Base-by-base conservation (phyloP, 352 stramenopile species). In the Phytophthora nicotianae region DNA sequence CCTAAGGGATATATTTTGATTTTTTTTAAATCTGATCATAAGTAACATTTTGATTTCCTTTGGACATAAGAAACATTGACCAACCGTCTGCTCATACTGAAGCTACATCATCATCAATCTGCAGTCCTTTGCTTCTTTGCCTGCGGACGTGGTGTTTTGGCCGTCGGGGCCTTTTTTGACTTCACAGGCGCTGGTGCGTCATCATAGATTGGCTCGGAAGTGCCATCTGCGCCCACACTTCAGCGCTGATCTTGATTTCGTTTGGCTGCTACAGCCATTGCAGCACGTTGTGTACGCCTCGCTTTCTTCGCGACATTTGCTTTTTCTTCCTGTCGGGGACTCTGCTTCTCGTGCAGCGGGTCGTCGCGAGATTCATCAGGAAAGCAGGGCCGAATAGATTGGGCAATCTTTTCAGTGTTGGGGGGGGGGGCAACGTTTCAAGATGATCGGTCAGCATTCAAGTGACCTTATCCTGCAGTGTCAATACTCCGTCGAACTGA, bases 311-410 rank as follows among this genome's bases (percentile, higher is more conserved):
- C 6, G 4, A 29, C 13, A 27, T 58, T 58, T 2, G 51, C 60
- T 1, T 48, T n/a, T 14, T 33, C 1, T 19, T 17, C 17, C 29
- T 62, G 17, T 9, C 55, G 8, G 0, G 27, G n/a, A 2, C 26
- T 62, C n/a, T 46, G 51, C 16, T 42, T 17, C 2, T 41, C 48
- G 42, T 69, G 60, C 20, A 60, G 6, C 1, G 20, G n/a, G 50
- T 68, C 42, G 14, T 50, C 14, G 1, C n/a, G n/a, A n/a, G n/a
- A n/a, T n/a, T n/a, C n/a, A n/a, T n/a, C n/a, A n/a, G n/a, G n/a
- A n/a, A n/a, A n/a, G n/a, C n/a, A n/a, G n/a, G n/a, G n/a, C n/a
- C n/a, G n/a, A n/a, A n/a, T n/a, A n/a, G n/a, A n/a, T n/a, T n/a
- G n/a, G n/a, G n/a, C n/a, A n/a, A n/a, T n/a, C n/a, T n/a, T n/a